phyloP scores from a whole-genome alignment of 164 flowering plant genomes.

The Liriodendron chinense region DNA sequence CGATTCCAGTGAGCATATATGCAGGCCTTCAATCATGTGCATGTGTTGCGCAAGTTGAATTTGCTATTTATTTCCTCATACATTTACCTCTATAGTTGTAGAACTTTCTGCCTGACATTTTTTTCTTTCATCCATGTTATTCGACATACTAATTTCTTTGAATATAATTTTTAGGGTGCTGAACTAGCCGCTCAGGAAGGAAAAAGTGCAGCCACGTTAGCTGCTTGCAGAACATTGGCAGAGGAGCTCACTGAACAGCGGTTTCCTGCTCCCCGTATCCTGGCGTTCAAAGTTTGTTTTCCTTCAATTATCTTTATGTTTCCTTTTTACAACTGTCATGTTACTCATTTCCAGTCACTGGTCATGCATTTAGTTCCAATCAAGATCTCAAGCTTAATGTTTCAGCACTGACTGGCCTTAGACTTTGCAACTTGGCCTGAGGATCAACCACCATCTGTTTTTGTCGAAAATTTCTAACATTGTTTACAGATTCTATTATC shows the following conservation, averaged over 20 bases:
- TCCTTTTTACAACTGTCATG: neutral
- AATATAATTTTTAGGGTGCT: slow-evolving; percentile 56
- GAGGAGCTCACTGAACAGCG: slow-evolving; percentile 93
- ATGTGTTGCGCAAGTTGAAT: neutral
- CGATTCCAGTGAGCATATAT: neutral
- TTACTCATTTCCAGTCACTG: neutral
- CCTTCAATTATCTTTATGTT: neutral
- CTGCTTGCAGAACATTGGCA: slow-evolving; percentile 97
- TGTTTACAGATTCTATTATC: neutral
- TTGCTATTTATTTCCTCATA: neutral
- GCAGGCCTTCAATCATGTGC: neutral
- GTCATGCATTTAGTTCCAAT: neutral
- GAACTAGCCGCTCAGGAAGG: slow-evolving; percentile 86
- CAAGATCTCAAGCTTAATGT: neutral
- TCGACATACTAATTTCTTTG: neutral
- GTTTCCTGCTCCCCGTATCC: slow-evolving; percentile 98
- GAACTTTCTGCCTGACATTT: too few species aligned
- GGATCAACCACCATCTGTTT: neutral
- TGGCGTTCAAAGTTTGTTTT: slow-evolving; percentile 77
- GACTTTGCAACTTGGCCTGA: too few species aligned
- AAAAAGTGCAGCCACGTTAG: slow-evolving; percentile 88
- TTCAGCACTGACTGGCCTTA: neutral
- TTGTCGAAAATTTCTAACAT: too few species aligned
- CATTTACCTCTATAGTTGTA: neutral
- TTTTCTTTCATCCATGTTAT: neutral